Percentiles rank a stretch among this genome's conserved stretches.
phyloP scores from a whole-genome alignment of 768 basidiomycete genomes.

The Hortiboletus flavorubellus region DNA sequence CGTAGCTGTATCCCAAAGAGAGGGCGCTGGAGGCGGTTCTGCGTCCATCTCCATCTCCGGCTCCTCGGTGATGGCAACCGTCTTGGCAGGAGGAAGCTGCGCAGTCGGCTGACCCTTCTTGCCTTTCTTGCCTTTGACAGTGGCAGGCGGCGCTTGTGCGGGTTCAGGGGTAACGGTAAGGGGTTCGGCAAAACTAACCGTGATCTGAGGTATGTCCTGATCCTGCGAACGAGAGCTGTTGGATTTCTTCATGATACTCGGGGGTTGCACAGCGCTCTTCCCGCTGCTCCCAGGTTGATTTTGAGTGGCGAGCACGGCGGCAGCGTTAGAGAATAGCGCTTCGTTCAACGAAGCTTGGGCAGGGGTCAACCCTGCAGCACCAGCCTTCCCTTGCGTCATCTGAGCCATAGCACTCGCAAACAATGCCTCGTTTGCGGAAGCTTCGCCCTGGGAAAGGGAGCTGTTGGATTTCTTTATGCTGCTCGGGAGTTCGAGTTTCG shows the following conservation, averaged over 20 bases:
- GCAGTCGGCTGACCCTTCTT: slow-evolving; percentile 20
- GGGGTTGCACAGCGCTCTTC: slow-evolving; percentile 14
- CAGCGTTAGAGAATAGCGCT: slow-evolving; percentile 22
- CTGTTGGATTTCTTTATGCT: slow-evolving; percentile 27
- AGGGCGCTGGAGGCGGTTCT: slow-evolving; percentile 19
- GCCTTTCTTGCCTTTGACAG: slow-evolving; percentile 24
- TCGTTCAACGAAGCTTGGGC: slow-evolving; percentile 26
- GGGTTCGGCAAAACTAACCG: slow-evolving; percentile 22
- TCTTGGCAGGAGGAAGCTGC: slow-evolving; percentile 11
- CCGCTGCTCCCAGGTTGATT: slow-evolving; percentile 3
- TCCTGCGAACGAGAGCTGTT: slow-evolving; percentile 26
- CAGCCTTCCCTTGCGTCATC: slow-evolving; percentile 16
- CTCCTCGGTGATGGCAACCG: slow-evolving; percentile 18
- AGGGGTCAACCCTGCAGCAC: slow-evolving; percentile 8
- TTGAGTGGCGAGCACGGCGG: slow-evolving; percentile 12
- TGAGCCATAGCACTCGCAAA: slow-evolving; percentile 25
- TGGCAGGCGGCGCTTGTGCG: slow-evolving; percentile 4
- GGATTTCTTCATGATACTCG: slow-evolving; percentile 27
- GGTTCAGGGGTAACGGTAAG: slow-evolving; percentile 3
- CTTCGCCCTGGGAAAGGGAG: slow-evolving; percentile 24
- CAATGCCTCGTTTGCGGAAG: slow-evolving; percentile 22
- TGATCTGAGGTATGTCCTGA: slow-evolving; percentile 26
- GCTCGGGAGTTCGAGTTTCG: slow-evolving; percentile 22
- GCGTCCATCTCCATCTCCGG: slow-evolving; percentile 14
- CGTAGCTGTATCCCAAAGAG: slow-evolving; percentile 18